phyloP scores from a whole-genome alignment of 192 early-diverging fungal species.

The Coemansia sp. region DNA sequence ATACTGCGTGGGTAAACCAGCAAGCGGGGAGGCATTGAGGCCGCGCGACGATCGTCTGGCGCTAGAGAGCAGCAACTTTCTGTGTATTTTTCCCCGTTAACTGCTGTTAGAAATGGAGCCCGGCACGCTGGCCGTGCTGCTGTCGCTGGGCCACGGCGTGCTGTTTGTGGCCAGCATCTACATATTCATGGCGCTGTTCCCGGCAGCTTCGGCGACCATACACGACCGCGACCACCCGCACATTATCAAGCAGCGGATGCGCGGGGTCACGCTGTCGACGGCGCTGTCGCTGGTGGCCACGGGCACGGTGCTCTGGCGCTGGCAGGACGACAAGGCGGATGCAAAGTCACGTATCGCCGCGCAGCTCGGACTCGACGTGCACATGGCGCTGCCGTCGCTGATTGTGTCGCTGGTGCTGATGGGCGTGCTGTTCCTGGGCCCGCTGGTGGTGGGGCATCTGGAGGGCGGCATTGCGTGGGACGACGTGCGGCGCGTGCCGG shows the following conservation, averaged over 20 bases:
- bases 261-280: constrained; percentile 14
- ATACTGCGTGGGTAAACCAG: too few relatives aligned
- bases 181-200: constrained; percentile 9
- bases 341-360: neutral
- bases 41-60: too few relatives aligned
- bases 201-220: neutral
- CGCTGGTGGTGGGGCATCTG: constrained; percentile 23
- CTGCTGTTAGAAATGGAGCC: neutral
- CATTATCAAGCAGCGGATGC: constrained; percentile 28
- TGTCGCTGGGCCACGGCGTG: constrained; percentile 14
- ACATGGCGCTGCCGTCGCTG: constrained; percentile 4
- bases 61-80: too few relatives aligned
- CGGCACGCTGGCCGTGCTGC: constrained; percentile 8
- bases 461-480: constrained; percentile 19
- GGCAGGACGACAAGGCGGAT: neutral
- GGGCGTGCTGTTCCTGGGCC: constrained; percentile 24
- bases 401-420: constrained; percentile 15
- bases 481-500: neutral
- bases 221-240: constrained; percentile 37
- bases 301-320: neutral
- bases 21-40: too few relatives aligned
- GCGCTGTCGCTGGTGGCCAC: constrained; percentile 6
- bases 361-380: constrained; percentile 14
- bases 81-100: too few relatives aligned
- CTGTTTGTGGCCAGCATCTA: constrained; percentile 36